A percentile compares a stretch with the other conserved stretches of the same genome.
Evolutionary conservation across 2,329 filamentous ascomycete genomes (phyloP).

Genomic region (Fusarium chuoi): DNA sequence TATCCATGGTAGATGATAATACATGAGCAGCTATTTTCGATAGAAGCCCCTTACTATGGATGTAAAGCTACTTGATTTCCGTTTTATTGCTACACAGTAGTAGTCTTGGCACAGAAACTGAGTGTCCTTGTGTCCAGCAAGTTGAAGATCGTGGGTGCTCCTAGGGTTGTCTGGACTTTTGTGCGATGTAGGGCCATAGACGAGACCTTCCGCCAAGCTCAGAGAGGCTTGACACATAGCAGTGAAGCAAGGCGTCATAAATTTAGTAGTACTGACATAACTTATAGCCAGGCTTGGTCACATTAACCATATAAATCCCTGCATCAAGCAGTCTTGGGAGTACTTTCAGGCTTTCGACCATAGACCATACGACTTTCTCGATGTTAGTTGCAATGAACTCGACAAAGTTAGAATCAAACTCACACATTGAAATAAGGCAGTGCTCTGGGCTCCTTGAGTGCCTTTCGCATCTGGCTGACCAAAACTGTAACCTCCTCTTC

Average conservation of each 20-base stretch:
- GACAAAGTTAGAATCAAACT: not conserved
- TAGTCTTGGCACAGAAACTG: not conserved
- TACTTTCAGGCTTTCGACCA: slow-evolving; percentile 21
- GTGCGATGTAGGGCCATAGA: not conserved
- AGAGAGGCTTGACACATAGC: no score
- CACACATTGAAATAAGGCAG: slow-evolving; percentile 5
- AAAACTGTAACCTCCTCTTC: slow-evolving; percentile 15
- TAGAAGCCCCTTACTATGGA: not conserved
- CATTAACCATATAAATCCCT: not conserved
- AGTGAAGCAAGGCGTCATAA: not conserved
- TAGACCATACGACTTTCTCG: slow-evolving; percentile 14
- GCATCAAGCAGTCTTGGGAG: not conserved
- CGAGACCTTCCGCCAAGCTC: not conserved
- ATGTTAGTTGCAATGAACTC: not conserved
- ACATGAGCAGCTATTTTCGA: not conserved
- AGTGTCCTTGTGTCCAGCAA: not conserved
- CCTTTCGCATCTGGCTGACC: slow-evolving; percentile 25
- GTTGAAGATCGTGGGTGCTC: not conserved
- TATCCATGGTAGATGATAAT: not conserved
- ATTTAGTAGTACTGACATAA: not conserved
- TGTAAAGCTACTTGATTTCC: not conserved
- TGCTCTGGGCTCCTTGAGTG: slow-evolving; percentile 5
- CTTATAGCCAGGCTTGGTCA: not conserved
- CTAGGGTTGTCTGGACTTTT: not conserved
- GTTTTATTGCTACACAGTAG: not conserved